Conservation (phyloP, 2,329 filamentous ascomycete genomes). For the Hypoxylon sp. region DNA sequence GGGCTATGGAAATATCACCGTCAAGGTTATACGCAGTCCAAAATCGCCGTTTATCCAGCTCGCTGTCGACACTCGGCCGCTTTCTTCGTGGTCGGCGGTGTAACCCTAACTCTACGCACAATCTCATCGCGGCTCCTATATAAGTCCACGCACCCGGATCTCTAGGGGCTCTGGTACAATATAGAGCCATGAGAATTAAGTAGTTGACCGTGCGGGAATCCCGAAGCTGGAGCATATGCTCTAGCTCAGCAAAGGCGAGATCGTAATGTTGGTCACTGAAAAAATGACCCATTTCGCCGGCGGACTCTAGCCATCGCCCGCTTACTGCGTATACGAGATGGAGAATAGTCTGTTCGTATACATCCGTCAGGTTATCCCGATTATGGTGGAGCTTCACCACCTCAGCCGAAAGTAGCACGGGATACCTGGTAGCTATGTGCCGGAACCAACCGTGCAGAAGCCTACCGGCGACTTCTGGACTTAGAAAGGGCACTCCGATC, state of each 20-base stretch:
- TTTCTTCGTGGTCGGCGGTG: conserved; percentile 46
- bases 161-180: conserved; percentile 49
- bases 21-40: conserved; percentile 50
- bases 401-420: conserved; percentile 43
- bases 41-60: conserved; percentile 50
- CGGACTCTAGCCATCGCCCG: conserved; percentile 50
- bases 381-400: conserved; percentile 47
- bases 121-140: conserved; percentile 46
- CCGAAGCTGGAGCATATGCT: conserved; percentile 45
- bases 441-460: conserved; percentile 49
- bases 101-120: conserved; percentile 49
- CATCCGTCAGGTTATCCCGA: conserved; percentile 44
- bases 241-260: conserved; percentile 47
- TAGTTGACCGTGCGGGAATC: conserved; percentile 49
- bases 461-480: conserved; percentile 43
- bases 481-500: conserved; percentile 46
- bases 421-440: conserved; percentile 50
- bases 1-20: conserved; percentile 48
- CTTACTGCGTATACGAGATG: conserved; percentile 49
- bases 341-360: conserved; percentile 47
- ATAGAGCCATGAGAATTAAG: conserved; percentile 48
- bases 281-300: conserved; percentile 49
- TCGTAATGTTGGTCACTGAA: conserved; percentile 50
- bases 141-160: conserved; percentile 50
- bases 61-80: conserved; percentile 43